Evolutionary conservation across 441 rosid genomes (phyloP), one percentile per base, ranked within the genome.

Genomic region (California macrophylla): DNA sequence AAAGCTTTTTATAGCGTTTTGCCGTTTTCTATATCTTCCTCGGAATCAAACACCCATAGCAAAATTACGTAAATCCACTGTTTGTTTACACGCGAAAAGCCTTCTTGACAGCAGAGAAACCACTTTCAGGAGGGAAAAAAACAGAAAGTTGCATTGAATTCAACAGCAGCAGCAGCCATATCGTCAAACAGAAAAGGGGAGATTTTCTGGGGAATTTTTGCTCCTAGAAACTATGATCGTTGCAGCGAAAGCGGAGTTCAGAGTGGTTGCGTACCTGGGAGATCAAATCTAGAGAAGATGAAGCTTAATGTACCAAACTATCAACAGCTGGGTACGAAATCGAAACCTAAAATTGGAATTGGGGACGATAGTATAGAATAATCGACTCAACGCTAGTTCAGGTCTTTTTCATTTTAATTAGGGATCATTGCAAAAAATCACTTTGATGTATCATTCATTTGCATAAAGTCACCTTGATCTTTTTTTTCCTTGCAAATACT

Each of bases 281-380:
- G 12, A 56, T 56, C 5, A 28, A 26, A 25, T 25, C 6, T n/a
- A 15, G 34, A 28, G 65, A 61, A 61, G 13, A 13, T 4, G 65
- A 61, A 61, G 65, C 34, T 61, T 2, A 61, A 61, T 25, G 16
- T 61, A 50, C 24, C 56, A 7, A 47, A 47, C 23, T 47, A 40
- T 40, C 47, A 40, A 10, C 61, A 20, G 9, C 20, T 7, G 6
- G 6, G 26, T 21, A 18, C 61, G 64, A 60, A 60, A 61, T 26
- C 29, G 30, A 61, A 61, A 26, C 65, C 65, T 61, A 61, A 15
- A 61, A 61, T 15, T 61, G 65, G 65, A 61, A 61, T 61, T 34
- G 64, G 16, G 24, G 64, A 26, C 64, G 64, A 58, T 13, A 45
- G 52, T 45, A 15, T 3, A 2, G 18, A 45, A 45, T 15, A n/a